Percentiles rank a stretch among this genome's conserved stretches.
Evolutionary conservation across 306 rosid species (phyloP).

Genomic region (Gastrolobium villosum): DNA sequence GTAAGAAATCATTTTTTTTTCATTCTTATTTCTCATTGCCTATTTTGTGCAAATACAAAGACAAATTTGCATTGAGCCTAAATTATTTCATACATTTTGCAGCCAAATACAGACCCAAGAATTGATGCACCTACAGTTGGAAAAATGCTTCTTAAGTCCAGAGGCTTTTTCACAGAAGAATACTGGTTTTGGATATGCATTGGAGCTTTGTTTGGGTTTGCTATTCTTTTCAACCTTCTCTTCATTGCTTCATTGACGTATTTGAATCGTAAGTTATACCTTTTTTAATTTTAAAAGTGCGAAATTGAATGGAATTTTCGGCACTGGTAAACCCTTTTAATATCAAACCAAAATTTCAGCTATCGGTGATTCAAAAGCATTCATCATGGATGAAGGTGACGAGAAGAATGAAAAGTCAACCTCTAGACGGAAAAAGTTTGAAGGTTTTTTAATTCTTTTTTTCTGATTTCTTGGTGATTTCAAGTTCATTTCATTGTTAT

Average conservation of each 20-base stretch:
- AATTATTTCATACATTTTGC: conserved; percentile 34
- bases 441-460: conserved; percentile 41
- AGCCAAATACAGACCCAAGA: conserved; percentile 67
- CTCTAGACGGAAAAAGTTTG: conserved; percentile 12
- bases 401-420: conserved; percentile 38
- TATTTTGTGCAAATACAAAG: neutral
- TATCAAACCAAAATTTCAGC: conserved; percentile 57
- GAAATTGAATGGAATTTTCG: conserved; percentile 1
- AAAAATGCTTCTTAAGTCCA: conserved; percentile 63
- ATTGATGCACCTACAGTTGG: conserved; percentile 65
- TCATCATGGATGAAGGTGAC: conserved; percentile 50
- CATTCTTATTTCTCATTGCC: conserved; percentile 19
- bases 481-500: conserved; percentile 28
- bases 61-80: neutral
- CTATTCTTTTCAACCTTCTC: conserved; percentile 69
- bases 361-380: conserved; percentile 57
- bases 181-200: conserved; percentile 80
- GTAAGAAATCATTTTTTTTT: conserved; percentile 51
- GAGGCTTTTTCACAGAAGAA: conserved; percentile 69
- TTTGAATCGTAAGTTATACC: conserved; percentile 65
- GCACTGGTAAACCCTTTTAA: neutral
- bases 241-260: conserved; percentile 65
- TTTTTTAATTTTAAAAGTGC: conserved; percentile 23
- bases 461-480: conserved; percentile 15
- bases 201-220: conserved; percentile 72